These are phyloP conservation scores for Picea glauca DNA, from an alignment of 75 land plant genomes.

Conservation along the genomic window DNA sequence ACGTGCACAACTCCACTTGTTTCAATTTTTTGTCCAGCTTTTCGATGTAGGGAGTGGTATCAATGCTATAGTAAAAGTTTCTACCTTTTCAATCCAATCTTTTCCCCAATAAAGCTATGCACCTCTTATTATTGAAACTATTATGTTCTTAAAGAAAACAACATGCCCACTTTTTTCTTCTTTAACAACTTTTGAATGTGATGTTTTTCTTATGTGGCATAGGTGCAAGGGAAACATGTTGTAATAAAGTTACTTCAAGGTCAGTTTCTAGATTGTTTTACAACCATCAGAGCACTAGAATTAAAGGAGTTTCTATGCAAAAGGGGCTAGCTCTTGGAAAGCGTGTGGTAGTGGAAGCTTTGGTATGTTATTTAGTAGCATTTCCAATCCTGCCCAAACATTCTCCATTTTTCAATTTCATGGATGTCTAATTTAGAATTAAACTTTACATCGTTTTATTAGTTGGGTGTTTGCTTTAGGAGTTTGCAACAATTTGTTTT, in stretches of 20 bases:
- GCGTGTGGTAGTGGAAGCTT: neutral
- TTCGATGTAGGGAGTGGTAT: neutral
- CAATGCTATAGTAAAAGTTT: neutral
- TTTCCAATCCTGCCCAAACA: too few relatives aligned
- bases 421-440: too few relatives aligned
- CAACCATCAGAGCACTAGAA: neutral
- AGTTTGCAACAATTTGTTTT: too few relatives aligned
- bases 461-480: too few relatives aligned
- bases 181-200: neutral
- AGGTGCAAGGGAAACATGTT: neutral
- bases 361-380: neutral
- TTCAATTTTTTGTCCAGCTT: neutral
- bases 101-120: neutral
- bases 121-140: neutral
- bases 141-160: neutral
- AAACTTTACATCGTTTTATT: too few relatives aligned
- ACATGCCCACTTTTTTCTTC: neutral
- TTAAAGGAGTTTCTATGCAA: neutral
- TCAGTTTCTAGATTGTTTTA: neutral
- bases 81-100: neutral
- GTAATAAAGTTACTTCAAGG: neutral
- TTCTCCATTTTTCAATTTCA: too few relatives aligned
- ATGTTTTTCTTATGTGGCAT: neutral
- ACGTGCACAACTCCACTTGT: neutral
- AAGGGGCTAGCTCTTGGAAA: neutral